Evolutionary conservation across 2,329 filamentous ascomycete genomes (phyloP).

Genomic region (Neopestalotiopsis clavispora): DNA sequence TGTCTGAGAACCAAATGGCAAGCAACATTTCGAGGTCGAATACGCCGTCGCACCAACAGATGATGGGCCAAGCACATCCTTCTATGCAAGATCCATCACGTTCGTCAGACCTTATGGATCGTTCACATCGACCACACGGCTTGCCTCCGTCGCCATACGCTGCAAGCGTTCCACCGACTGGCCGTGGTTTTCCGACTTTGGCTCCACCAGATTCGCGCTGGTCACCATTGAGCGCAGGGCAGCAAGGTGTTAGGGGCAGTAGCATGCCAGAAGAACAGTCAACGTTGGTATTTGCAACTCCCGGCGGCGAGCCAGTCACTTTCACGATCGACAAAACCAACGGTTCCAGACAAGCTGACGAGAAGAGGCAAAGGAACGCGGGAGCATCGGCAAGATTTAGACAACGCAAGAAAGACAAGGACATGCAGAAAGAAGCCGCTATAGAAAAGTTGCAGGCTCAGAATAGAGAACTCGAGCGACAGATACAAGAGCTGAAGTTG

Average conservation of each 20-base stretch:
- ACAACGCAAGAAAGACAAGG: slow-evolving; percentile 80
- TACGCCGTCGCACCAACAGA: slow-evolving; percentile 30
- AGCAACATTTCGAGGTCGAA: slow-evolving; percentile 23
- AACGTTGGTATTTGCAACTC: slow-evolving; percentile 33
- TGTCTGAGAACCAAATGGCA: slow-evolving; percentile 25
- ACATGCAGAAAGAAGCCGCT: slow-evolving; percentile 71
- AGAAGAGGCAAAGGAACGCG: slow-evolving; percentile 85
- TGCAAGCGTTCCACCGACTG: slow-evolving; percentile 22
- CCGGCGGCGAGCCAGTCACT: slow-evolving; percentile 49
- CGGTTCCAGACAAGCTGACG: slow-evolving; percentile 81
- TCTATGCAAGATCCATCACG: slow-evolving; percentile 27
- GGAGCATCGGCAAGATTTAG: slow-evolving; percentile 84
- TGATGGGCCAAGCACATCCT: slow-evolving; percentile 25
- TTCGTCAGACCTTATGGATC: slow-evolving; percentile 19
- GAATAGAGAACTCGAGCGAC: slow-evolving; percentile 66
- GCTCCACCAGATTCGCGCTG: slow-evolving; percentile 29
- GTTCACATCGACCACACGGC: slow-evolving; percentile 24
- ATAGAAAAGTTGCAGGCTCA: slow-evolving; percentile 73
- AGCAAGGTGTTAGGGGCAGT: slow-evolving; percentile 15
- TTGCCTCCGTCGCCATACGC: slow-evolving; percentile 26
- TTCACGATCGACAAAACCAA: slow-evolving; percentile 81
- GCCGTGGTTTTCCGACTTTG: slow-evolving; percentile 27
- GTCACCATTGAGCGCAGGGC: slow-evolving; percentile 25
- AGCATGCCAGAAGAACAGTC: slow-evolving; percentile 34
- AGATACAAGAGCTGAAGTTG: slow-evolving; percentile 57